Conservation (phyloP, 805 yeast genomes). For the Candida vaughaniae region DNA sequence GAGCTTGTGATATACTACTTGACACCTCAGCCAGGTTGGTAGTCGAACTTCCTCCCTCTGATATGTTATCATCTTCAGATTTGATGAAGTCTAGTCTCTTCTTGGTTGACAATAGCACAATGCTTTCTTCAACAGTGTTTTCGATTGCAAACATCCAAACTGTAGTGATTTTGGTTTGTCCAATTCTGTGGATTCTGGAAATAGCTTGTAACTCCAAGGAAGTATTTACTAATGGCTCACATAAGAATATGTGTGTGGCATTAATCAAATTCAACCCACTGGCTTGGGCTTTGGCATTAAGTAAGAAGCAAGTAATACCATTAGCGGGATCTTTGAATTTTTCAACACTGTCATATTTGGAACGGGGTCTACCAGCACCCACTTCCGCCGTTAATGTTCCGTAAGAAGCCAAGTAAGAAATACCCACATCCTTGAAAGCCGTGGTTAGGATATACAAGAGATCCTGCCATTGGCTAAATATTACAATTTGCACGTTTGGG, state of each 20-base stretch:
- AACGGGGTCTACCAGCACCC: slow-evolving; percentile 27
- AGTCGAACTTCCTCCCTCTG: slow-evolving; percentile 5
- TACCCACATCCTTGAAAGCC: slow-evolving; percentile 60
- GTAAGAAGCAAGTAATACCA: slow-evolving; percentile 73
- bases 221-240: slow-evolving; percentile 90
- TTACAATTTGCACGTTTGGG: slow-evolving; percentile 69
- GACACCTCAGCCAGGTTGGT: not conserved
- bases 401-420: slow-evolving; percentile 57
- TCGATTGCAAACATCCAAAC: slow-evolving; percentile 91
- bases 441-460: slow-evolving; percentile 63
- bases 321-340: slow-evolving; percentile 57
- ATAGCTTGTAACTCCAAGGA: slow-evolving; percentile 90
- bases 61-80: not conserved
- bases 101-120: slow-evolving; percentile 64
- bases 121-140: slow-evolving; percentile 86
- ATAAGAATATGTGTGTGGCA: slow-evolving; percentile 87
- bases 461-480: slow-evolving; percentile 88
- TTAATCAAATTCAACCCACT: slow-evolving; percentile 89
- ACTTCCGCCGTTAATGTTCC: slow-evolving; percentile 34
- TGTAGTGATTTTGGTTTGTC: slow-evolving; percentile 76
- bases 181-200: slow-evolving; percentile 88
- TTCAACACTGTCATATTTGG: slow-evolving; percentile 45
- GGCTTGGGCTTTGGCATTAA: slow-evolving; percentile 84
- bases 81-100: slow-evolving; percentile 49
- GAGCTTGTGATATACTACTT: slow-evolving; percentile 4